Base-by-base conservation (phyloP, 1,284 basidiomycete genomes). In the Caloboletus firmus region DNA sequence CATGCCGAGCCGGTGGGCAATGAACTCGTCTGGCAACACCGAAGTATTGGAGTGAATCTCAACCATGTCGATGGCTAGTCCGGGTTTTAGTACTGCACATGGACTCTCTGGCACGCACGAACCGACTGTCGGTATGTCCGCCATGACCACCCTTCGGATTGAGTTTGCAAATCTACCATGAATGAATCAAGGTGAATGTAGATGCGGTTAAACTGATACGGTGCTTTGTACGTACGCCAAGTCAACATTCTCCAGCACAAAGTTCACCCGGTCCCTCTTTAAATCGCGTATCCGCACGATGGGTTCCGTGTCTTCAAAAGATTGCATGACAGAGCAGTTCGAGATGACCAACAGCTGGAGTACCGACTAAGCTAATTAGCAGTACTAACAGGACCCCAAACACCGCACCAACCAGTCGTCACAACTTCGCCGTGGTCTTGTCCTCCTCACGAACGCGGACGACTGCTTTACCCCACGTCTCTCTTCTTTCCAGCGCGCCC, bases 11-110 rank as follows among this genome's bases (percentile, higher is more conserved):
- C 97, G 84, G 72, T 99, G 97, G 1, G 95, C 93, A 57, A 99
- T 88, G 76, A 97, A 97, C 75, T 99, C 97, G 74, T 99, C 97
- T 1, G 96, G 92, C 32, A 99, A 76, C 4, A 98, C 95, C 0
- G 91, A 89, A 9, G 94, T 96, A 71, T 99, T 99, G 54, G 84
- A 83, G 59, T 89, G 81, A 61, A 99, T 90, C 70, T 96, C 92
- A 4, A 99, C 96, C 75, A 96, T 88, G 76, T 99, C 97, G 64
- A 99, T 98, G 26, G 95, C 96, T 93, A 62, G 51, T 46, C 30
- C 22, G 17, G 20, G n/a, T 48, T 30, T 63, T 42, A 56, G 43
- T 20, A 41, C 47, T 10, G 34, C 24, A 34, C 15, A 47, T 24
- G 9, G 31, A 46, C 20, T 34, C 32, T 36, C 26, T 52, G 20